Percentiles rank a stretch among this genome's conserved stretches.
Evolutionary conservation across 768 basidiomycete genomes (phyloP).

Genomic region (Nidularia pulvinata): DNA sequence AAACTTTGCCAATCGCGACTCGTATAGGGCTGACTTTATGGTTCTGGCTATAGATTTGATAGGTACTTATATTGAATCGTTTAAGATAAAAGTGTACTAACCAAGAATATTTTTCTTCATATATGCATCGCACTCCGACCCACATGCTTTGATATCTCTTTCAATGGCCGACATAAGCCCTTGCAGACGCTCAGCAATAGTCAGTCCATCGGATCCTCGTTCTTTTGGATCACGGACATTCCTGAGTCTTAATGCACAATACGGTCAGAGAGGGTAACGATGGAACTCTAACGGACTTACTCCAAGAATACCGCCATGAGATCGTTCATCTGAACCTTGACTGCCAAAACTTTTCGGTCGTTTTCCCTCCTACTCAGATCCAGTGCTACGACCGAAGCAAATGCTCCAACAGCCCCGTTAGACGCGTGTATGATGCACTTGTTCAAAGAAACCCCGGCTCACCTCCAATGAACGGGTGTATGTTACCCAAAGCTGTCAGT

Average conservation of each 20-base stretch:
- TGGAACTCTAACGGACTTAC: slow-evolving; percentile 17
- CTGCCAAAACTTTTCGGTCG: slow-evolving; percentile 34
- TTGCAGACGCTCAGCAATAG: slow-evolving; percentile 20
- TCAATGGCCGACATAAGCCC: slow-evolving; percentile 21
- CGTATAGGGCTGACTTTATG: slow-evolving; percentile 32
- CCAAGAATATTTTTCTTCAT: slow-evolving; percentile 33
- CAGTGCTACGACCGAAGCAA: slow-evolving; percentile 37
- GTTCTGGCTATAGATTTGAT: slow-evolving; percentile 23
- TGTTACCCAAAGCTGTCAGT: too few species aligned
- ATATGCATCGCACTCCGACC: slow-evolving; percentile 36
- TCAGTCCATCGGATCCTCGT: slow-evolving; percentile 19
- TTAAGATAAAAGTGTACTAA: slow-evolving; percentile 8
- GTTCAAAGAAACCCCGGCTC: too few species aligned
- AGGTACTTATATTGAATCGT: not conserved
- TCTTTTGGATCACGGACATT: slow-evolving; percentile 6
- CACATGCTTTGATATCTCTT: slow-evolving; percentile 32
- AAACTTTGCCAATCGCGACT: slow-evolving; percentile 29
- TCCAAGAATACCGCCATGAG: slow-evolving; percentile 41
- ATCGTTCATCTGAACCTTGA: slow-evolving; percentile 40
- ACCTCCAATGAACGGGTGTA: too few species aligned
- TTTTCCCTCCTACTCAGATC: slow-evolving; percentile 40
- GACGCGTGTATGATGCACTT: too few species aligned
- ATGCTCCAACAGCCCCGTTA: slow-evolving; percentile 26
- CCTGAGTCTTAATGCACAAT: slow-evolving; percentile 7
- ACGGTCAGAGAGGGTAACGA: not conserved